Conservation (phyloP, 1,284 basidiomycete genomes). For the Volvariella volvacea region DNA sequence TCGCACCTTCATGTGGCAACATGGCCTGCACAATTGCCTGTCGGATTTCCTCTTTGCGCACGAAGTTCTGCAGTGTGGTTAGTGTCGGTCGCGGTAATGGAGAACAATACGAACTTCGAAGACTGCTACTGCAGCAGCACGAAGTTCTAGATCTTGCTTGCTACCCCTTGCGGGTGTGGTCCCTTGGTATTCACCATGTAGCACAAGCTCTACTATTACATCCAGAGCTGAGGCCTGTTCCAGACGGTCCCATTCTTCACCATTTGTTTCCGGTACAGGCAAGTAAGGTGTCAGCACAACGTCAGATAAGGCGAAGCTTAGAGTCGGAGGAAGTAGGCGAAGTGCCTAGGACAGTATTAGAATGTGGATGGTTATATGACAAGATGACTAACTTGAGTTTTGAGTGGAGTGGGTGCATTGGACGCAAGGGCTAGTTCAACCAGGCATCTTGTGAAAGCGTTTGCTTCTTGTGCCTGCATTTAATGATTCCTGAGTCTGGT, state of each 20-base stretch:
- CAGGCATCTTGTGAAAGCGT: slow-evolving; percentile 76
- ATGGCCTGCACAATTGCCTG: slow-evolving; percentile 63
- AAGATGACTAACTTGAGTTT: slow-evolving; percentile 62
- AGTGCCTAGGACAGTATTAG: slow-evolving; percentile 43
- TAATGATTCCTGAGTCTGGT: background rate
- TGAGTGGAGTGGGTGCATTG: slow-evolving; percentile 83
- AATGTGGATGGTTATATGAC: background rate
- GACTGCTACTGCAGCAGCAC: slow-evolving; percentile 57
- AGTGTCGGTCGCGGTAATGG: slow-evolving; percentile 1
- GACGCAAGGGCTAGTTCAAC: slow-evolving; percentile 87
- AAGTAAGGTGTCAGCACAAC: slow-evolving; percentile 69
- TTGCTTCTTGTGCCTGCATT: slow-evolving; percentile 47
- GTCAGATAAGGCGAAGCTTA: slow-evolving; percentile 55
- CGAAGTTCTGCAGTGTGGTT: slow-evolving; percentile 51
- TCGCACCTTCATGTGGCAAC: slow-evolving; percentile 47
- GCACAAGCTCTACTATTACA: slow-evolving; percentile 61
- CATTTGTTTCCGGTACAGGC: slow-evolving; percentile 77
- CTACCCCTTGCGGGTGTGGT: slow-evolving; percentile 45
- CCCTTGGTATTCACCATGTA: slow-evolving; percentile 76
- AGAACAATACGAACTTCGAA: slow-evolving; percentile 49
- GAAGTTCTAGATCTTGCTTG: slow-evolving; percentile 58
- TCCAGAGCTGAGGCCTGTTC: slow-evolving; percentile 75
- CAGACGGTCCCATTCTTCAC: slow-evolving; percentile 82
- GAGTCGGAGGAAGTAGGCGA: slow-evolving; percentile 55
- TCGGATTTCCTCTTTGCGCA: slow-evolving; percentile 60